phyloP scores from a whole-genome alignment of 352 stramenopile species.

The Phytophthora europaea region DNA sequence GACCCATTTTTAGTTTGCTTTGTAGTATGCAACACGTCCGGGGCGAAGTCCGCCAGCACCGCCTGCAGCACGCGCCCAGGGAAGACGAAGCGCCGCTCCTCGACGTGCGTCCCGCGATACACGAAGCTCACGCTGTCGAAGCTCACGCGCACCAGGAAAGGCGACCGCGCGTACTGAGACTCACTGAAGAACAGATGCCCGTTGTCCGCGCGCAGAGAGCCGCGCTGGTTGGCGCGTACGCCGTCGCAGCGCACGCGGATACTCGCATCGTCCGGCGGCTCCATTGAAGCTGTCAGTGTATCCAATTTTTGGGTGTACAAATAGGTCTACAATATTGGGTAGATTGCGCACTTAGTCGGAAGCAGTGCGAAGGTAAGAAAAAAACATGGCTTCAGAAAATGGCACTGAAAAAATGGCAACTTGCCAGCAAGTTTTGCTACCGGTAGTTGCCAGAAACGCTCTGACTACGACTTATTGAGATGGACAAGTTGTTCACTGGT shows the following conservation, averaged over 20 bases:
- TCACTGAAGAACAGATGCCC: conserved; percentile 46
- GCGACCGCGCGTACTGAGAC: conserved; percentile 33
- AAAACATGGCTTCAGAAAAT: no score
- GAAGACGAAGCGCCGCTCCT: conserved; percentile 75
- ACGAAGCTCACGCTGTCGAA: conserved; percentile 67
- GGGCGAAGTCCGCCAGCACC: conserved; percentile 57
- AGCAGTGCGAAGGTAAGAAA: no score
- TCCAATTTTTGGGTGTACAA: conserved; percentile 4
- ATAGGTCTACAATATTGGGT: no score
- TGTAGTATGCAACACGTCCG: conserved; percentile 9
- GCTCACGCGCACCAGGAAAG: conserved; percentile 52
- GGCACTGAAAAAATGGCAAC: no score
- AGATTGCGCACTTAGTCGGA: no score
- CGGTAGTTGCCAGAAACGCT: no score
- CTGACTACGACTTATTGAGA: no score
- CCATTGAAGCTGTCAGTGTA: conserved; percentile 4
- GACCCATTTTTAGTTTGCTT: background rate
- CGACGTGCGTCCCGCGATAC: conserved; percentile 58
- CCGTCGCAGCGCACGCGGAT: conserved; percentile 44
- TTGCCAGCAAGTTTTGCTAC: no score
- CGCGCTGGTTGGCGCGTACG: conserved; percentile 33
- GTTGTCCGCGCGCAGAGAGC: background rate
- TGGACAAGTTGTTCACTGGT: no score
- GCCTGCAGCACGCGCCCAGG: conserved; percentile 66
- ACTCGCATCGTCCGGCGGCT: conserved; percentile 13